A percentile compares a stretch with the other conserved stretches of the same genome.
Evolutionary conservation across 805 yeast genomes (phyloP).

Genomic region (Ogataea pignaliae): DNA sequence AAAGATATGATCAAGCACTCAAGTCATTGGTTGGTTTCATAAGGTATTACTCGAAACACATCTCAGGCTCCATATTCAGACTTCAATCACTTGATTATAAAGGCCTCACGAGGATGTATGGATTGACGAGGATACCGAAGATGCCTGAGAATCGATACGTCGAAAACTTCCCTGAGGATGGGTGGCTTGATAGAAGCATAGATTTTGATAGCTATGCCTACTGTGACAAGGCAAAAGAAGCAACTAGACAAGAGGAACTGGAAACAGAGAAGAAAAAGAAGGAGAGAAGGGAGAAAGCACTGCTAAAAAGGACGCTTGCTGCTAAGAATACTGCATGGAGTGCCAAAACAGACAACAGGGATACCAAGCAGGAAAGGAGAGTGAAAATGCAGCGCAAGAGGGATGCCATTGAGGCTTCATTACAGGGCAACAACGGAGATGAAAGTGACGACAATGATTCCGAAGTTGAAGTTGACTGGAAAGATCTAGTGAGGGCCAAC

Average conservation of each 20-base stretch:
- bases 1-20: conserved; percentile 76
- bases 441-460: conserved; percentile 29
- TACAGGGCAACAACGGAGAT: conserved; percentile 41
- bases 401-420: conserved; percentile 59
- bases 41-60: conserved; percentile 80
- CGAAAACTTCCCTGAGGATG: conserved; percentile 57
- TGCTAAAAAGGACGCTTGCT: conserved; percentile 39
- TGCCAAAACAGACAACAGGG: conserved; percentile 58
- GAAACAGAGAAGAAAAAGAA: conserved; percentile 39
- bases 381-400: conserved; percentile 63
- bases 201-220: conserved; percentile 68
- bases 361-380: conserved; percentile 55
- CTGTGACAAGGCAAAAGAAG: conserved; percentile 60
- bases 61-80: conserved; percentile 84
- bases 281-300: conserved; percentile 34
- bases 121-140: conserved; percentile 77
- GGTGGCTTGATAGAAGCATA: conserved; percentile 61
- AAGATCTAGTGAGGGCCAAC: conserved; percentile 63
- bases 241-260: conserved; percentile 52
- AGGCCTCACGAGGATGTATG: conserved; percentile 71
- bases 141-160: conserved; percentile 83
- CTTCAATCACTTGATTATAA: conserved; percentile 64
- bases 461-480: conserved; percentile 76
- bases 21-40: conserved; percentile 79
- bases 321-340: conserved; percentile 77